phyloP scores from a whole-genome alignment of 768 basidiomycete genomes.

The Pleurotus cornucopiae region DNA sequence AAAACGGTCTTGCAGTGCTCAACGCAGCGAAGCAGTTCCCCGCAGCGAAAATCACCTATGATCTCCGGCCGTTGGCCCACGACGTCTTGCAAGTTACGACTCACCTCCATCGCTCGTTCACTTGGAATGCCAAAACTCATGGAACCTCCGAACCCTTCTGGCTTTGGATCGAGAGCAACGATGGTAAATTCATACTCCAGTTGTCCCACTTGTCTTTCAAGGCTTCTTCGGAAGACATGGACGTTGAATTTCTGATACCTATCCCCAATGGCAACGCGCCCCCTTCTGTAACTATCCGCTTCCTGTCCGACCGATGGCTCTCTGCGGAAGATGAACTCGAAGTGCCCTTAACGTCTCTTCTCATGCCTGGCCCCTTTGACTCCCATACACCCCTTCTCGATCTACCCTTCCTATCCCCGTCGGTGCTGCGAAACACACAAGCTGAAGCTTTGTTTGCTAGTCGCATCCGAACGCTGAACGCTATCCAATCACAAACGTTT shows the following conservation, averaged over 20 bases:
- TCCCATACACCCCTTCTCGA: constrained; percentile 62
- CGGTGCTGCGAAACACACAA: constrained; percentile 41
- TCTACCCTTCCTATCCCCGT: constrained; percentile 68
- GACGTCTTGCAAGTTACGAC: constrained; percentile 80
- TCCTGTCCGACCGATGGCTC: constrained; percentile 89
- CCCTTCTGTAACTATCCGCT: constrained; percentile 66
- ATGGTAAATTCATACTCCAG: constrained; percentile 80
- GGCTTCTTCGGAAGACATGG: constrained; percentile 51
- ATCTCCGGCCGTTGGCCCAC: constrained; percentile 75
- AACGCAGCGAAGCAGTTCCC: constrained; percentile 86
- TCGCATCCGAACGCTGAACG: constrained; percentile 61
- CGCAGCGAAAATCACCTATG: constrained; percentile 56
- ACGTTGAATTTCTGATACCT: constrained; percentile 79
- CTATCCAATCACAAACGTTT: constrained; percentile 85
- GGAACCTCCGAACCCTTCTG: constrained; percentile 84
- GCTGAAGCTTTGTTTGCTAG: constrained; percentile 43
- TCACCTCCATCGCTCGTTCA: constrained; percentile 61
- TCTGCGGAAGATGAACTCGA: constrained; percentile 76
- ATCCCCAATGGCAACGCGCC: constrained; percentile 57
- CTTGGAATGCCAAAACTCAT: constrained; percentile 77
- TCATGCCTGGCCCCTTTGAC: constrained; percentile 66
- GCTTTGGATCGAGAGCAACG: constrained; percentile 91
- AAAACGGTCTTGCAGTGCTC: constrained; percentile 75
- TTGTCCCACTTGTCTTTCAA: constrained; percentile 70
- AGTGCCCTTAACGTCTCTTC: constrained; percentile 60